phyloP scores from a whole-genome alignment of 805 yeast genomes.

The Tetrapisispora pingtungensis region DNA sequence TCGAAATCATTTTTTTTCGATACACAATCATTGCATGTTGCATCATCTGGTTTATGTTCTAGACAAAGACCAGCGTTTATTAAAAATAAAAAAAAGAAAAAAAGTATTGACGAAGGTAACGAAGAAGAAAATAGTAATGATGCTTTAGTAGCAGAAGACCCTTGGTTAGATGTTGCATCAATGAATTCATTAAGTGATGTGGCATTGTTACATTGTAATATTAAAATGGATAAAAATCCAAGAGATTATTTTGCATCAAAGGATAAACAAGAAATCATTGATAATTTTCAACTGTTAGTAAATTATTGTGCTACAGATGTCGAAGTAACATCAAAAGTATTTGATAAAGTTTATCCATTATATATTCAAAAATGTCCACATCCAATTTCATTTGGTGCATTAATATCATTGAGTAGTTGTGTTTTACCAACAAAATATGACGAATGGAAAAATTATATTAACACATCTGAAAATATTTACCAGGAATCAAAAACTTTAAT shows the following conservation, averaged over 20 bases:
- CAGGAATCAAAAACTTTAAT: conserved; percentile 48
- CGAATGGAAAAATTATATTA: conserved; percentile 65
- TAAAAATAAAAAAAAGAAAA: conserved; percentile 37
- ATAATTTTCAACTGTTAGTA: conserved; percentile 52
- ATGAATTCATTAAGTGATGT: conserved; percentile 74
- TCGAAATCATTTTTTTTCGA: conserved; percentile 76
- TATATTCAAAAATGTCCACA: conserved; percentile 71
- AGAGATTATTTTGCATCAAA: conserved; percentile 55
- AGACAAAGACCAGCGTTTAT: conserved; percentile 77
- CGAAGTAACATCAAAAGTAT: conserved; percentile 58
- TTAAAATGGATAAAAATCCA: conserved; percentile 51
- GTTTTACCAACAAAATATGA: conserved; percentile 64
- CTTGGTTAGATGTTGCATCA: conserved; percentile 76
- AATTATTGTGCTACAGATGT: conserved; percentile 84
- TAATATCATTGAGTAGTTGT: conserved; percentile 60
- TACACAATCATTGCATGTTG: conserved; percentile 87
- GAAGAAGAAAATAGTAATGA: conserved; percentile 7
- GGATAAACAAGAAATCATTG: conserved; percentile 44
- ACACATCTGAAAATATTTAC: conserved; percentile 56
- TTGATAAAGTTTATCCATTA: conserved; percentile 56
- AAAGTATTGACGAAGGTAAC: conserved; percentile 21
- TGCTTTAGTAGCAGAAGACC: conserved; percentile 40
- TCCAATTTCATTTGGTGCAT: conserved; percentile 87
- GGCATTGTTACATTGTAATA: conserved; percentile 65
- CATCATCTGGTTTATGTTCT: conserved; percentile 86